Evolutionary conservation across 352 stramenopile genomes (phyloP), one percentile per base, ranked within the genome.

Genomic region (Phytopythium cucurbitacearum): DNA sequence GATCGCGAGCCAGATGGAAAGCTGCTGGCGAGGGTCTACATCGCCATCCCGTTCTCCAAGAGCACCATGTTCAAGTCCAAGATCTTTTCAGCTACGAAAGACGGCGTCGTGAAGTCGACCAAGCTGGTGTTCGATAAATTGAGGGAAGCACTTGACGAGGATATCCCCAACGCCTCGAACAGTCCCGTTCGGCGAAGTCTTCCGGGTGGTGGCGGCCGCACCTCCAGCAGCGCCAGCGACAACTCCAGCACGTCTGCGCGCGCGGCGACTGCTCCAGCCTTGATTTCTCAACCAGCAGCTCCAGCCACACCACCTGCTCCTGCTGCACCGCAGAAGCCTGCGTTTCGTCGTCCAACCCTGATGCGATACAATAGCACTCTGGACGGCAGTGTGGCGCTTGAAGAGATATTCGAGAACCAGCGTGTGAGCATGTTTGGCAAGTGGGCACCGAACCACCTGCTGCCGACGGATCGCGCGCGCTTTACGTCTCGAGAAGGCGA

Each of bases 351-450:
- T 3, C 59, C 80, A 0, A 73, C 68, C 45, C 55, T 87, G 13
- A 62, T 70, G 36, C 67, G 76, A 5, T 80, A 85, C 51, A 88
- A 88, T 56, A 87, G 76, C 48, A 87, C 76, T 3, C 49, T 88
- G 8, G 75, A 90, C 59, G 76, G 75, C 53, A 89, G 79, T 38
- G 80, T 94, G 3, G 83, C 73, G 7, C 65, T 94, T 15, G 83
- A 94, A 59, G 83, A 94, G 64, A 91, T 94, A 60, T 94, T 94
- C 62, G 81, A 94, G 60, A 94, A 94, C 60, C 84, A 94, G 60
- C 84, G 84, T 12, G 72, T 94, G 54, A 91, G 81, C 59, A 86
- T 94, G 59, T 94, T 94, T 69, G 81, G 81, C 35, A 94, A 94
- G 46, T 94, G 84, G 84, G 84, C 79, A 0, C 84, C 84, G 4